Conservation (phyloP, 1,139 yeast genomes). For the Debaryomycetaceae sp. region DNA sequence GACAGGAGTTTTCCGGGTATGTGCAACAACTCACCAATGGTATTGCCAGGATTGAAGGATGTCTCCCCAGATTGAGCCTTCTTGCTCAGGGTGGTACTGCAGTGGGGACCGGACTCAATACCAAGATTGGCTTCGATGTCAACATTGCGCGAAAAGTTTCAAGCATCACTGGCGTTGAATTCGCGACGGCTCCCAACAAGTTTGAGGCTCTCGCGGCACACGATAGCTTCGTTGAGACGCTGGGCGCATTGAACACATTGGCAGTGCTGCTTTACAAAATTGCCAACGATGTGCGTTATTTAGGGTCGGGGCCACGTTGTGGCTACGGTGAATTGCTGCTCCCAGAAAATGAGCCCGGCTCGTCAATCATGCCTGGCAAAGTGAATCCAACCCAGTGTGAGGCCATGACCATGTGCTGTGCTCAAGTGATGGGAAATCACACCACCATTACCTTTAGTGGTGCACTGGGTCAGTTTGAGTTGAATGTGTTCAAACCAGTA, state of each 20-base stretch:
- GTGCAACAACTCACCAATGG: conserved; percentile 91
- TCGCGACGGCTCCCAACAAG: conserved; percentile 95
- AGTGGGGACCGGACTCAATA: conserved; percentile 97
- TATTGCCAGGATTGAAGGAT: conserved; percentile 73
- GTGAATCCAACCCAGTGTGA: conserved; percentile 99
- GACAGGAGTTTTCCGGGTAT: conserved; percentile 97
- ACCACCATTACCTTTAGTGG: conserved; percentile 94
- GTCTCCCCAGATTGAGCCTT: conserved; percentile 70
- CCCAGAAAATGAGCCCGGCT: conserved; percentile 99
- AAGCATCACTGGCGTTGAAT: conserved; percentile 79
- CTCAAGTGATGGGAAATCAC: conserved; percentile 97
- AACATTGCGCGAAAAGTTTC: conserved; percentile 78
- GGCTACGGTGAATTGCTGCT: conserved; percentile 94
- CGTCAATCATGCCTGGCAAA: conserved; percentile 99
- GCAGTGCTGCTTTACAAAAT: conserved; percentile 93
- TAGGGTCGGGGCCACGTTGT: conserved; percentile 99
- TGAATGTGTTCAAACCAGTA: conserved; percentile 96
- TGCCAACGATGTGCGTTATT: conserved; percentile 95
- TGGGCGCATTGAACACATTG: conserved; percentile 94
- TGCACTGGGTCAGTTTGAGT: conserved; percentile 97
- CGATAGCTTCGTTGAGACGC: conserved; percentile 95
- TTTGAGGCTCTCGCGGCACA: conserved; percentile 99
- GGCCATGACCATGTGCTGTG: conserved; percentile 96
- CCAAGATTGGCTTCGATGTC: conserved; percentile 82
- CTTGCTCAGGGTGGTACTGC: conserved; percentile 99